Evolutionary conservation across 1,139 yeast species (phyloP), one percentile per base, ranked within the genome.

Genomic region (Blastobotrys aristatus): DNA sequence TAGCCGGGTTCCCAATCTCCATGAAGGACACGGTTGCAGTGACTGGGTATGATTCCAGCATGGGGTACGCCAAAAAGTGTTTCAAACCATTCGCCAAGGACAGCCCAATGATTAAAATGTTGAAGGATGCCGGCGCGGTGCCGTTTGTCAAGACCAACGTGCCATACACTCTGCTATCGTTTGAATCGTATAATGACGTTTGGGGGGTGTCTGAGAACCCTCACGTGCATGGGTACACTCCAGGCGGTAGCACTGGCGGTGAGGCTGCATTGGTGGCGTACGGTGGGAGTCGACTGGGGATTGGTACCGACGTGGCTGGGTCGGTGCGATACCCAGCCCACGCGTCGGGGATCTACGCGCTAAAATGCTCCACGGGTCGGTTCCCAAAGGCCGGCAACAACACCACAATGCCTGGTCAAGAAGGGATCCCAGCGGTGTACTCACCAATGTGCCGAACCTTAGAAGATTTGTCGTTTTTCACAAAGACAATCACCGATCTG

Each of bases 1-100:
- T 83, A 30, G 87, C 84, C 46, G 92, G 90, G 2, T 66, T 84
- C 49, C 89, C 89, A 8, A 69, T 83, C 43, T 78, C 87, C 2
- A 59, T 82, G 47, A 78, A 78, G 56, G 79, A 74, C 53, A 73
- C 77, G 35, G 67, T 72, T 51, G 69, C 70, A 50, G 63, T 77
- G 41, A 65, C 66, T 44, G 83, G 82, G 36, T 75, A 72, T 50
- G 80, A 77, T 43, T 69, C 80, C 2, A 68, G 76, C 8, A 62
- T 76, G 37, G 82, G 82, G 5, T 73, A 73, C 58, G 73, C 76
- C 24, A 69, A 69, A 24, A 68, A 72, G 21, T 58, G 64, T 35
- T 58, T 61, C 56, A 58, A 68, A 48, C 72, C 73, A 6, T 53
- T 58, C n/a, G 27, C 52, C 16, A 50, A 57, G 32, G 73, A 70